Conservation (phyloP, 2,329 filamentous ascomycete genomes). For the Penicillium palitans region DNA sequence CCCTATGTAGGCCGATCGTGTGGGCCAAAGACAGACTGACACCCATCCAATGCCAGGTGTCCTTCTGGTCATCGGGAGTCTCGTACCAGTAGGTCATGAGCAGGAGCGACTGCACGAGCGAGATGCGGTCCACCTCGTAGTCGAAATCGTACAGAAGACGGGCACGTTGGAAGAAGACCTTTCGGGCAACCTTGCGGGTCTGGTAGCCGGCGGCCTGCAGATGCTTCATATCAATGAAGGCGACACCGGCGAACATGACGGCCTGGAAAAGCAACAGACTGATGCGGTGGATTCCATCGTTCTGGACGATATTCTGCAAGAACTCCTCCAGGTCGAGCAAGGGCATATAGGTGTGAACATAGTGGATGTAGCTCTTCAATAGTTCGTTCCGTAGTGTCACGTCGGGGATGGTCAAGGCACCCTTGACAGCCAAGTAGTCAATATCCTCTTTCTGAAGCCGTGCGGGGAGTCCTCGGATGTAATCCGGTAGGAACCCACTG, state of each 20-base stretch:
- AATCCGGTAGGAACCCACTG: constrained; percentile 58
- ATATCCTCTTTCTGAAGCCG: constrained; percentile 80
- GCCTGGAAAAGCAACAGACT: constrained; percentile 90
- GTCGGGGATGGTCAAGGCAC: constrained; percentile 75
- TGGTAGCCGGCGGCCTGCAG: constrained; percentile 75
- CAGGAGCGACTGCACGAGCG: constrained; percentile 82
- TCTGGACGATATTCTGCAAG: constrained; percentile 57
- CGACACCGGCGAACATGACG: constrained; percentile 89
- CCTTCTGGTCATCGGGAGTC: constrained; percentile 93
- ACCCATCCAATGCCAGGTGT: constrained; percentile 99
- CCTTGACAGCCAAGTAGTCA: constrained; percentile 78
- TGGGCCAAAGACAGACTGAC: constrained; percentile 90
- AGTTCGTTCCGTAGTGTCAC: constrained; percentile 73
- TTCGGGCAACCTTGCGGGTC: constrained; percentile 77
- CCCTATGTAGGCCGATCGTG: constrained; percentile 88
- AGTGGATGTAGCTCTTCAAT: constrained; percentile 79
- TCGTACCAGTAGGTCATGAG: constrained; percentile 98
- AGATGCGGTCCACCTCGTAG: constrained; percentile 85
- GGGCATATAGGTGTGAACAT: constrained; percentile 92
- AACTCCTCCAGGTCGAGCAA: constrained; percentile 69
- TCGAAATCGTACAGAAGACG: constrained; percentile 94
- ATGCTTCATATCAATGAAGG: constrained; percentile 79
- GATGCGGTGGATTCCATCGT: constrained; percentile 69
- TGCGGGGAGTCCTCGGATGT: constrained; percentile 75
- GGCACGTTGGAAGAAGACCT: constrained; percentile 84